Conservation (phyloP, 352 stramenopile genomes). For the Proteromonas lacertae region DNA sequence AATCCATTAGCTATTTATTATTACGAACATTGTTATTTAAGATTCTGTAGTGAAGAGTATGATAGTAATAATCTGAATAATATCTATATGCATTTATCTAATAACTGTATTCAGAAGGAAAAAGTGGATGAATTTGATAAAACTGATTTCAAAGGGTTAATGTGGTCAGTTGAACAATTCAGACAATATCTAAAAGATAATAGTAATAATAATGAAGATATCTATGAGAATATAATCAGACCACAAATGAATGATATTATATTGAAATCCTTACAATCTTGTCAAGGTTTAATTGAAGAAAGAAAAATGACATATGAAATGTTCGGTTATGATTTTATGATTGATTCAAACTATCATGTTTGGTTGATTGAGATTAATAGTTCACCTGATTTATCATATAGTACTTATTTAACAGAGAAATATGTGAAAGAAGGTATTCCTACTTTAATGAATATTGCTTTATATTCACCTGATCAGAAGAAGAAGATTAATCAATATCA, state of each 20-base stretch:
- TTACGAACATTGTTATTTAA: conserved; percentile 50
- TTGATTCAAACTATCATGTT: conserved; percentile 31
- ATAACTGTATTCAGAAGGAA: conserved; percentile 66
- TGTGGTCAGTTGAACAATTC: conserved; percentile 17
- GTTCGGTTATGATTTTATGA: conserved; percentile 68
- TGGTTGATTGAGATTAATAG: conserved; percentile 69
- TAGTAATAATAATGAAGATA: too few relatives aligned
- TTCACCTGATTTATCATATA: conserved; percentile 60
- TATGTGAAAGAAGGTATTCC: too few relatives aligned
- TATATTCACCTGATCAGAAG: too few relatives aligned
- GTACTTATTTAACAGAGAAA: too few relatives aligned
- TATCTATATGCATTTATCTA: conserved; percentile 55
- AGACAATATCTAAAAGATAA: conserved; percentile 13
- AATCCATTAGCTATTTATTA: conserved; percentile 64
- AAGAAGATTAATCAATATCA: too few relatives aligned
- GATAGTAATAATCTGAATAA: conserved; percentile 16
- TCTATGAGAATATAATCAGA: too few relatives aligned
- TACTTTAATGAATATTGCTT: too few relatives aligned
- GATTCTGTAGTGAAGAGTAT: conserved; percentile 38
- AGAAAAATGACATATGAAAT: conserved; percentile 52
- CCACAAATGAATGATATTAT: too few relatives aligned
- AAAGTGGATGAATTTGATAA: conserved; percentile 27
- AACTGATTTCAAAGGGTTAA: conserved; percentile 14
- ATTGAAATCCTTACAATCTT: too few relatives aligned
- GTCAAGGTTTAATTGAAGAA: too few relatives aligned